These are phyloP conservation scores for Astrothelium subdiscretum DNA, from an alignment of 495 filamentous ascomycete species.

Conservation along the genomic window DNA sequence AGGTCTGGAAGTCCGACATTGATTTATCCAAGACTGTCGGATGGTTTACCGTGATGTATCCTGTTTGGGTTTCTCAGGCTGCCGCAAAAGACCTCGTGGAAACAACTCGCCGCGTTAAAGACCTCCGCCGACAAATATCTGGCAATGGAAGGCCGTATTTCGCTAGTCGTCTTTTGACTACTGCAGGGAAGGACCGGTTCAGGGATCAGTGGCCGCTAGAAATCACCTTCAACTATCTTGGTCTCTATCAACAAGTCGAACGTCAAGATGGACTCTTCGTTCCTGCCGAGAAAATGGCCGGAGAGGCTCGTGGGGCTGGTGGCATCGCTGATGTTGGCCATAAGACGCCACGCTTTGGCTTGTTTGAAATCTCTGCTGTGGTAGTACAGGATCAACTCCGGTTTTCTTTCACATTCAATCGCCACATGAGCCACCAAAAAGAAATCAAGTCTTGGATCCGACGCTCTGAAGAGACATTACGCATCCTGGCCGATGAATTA, in stretches of 20 bases:
- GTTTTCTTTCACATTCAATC: conserved; percentile 53
- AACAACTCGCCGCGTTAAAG: conserved; percentile 14
- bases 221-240: conserved; percentile 60
- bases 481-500: conserved; percentile 39
- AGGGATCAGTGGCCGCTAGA: conserved; percentile 49
- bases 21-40: conserved; percentile 18
- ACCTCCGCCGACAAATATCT: conserved; percentile 10
- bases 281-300: conserved; percentile 34
- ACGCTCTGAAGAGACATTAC: conserved; percentile 43
- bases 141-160: conserved; percentile 20
- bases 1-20: conserved; percentile 13
- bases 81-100: conserved; percentile 15
- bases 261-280: conserved; percentile 49
- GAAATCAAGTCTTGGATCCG: conserved; percentile 48
- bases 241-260: conserved; percentile 51
- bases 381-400: conserved; percentile 48
- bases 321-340: conserved; percentile 41
- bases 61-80: conserved; percentile 6
- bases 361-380: conserved; percentile 55
- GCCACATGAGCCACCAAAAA: conserved; percentile 45
- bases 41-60: conserved; percentile 22
- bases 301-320: neutral
- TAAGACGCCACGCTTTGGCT: conserved; percentile 46
- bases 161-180: conserved; percentile 14
- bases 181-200: conserved; percentile 28